Conservation (phyloP, 2,329 filamentous ascomycete genomes). For the Microdochium trichocladiopsis region DNA sequence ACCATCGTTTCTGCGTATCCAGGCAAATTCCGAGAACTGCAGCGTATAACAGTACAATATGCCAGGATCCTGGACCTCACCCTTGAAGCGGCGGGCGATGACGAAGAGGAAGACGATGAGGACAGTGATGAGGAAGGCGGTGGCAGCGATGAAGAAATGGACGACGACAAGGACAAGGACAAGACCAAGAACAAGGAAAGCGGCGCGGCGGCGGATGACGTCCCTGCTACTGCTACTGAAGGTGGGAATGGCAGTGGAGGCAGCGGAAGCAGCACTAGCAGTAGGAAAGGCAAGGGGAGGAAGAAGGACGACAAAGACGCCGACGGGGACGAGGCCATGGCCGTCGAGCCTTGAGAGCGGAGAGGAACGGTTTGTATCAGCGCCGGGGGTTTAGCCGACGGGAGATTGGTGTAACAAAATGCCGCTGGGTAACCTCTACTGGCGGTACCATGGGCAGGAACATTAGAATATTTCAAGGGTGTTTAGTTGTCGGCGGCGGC, state of each 20-base stretch:
- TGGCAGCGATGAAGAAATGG: not conserved
- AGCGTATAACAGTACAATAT: slow-evolving; percentile 91
- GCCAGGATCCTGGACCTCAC: slow-evolving; percentile 70
- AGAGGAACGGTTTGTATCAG: no score
- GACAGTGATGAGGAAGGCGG: slow-evolving; percentile 6
- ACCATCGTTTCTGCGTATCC: slow-evolving; percentile 11
- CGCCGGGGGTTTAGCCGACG: no score
- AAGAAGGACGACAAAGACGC: not conserved
- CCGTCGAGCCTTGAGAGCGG: not conserved
- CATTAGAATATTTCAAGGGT: no score
- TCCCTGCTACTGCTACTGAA: no score
- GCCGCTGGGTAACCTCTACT: no score
- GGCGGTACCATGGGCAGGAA: no score
- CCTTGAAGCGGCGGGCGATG: slow-evolving; percentile 26
- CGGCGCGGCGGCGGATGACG: no score
- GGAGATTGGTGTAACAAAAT: no score
- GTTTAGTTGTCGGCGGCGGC: no score
- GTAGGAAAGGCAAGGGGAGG: not conserved
- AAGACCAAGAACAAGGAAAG: not conserved
- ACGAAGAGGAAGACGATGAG: slow-evolving; percentile 30
- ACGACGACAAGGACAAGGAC: not conserved
- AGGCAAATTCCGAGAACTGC: slow-evolving; percentile 94
- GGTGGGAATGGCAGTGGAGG: no score
- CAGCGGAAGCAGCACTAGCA: not conserved
- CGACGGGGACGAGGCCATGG: not conserved